Conservation (phyloP, 1,139 yeast genomes). For the Saccharomyces hybrid region DNA sequence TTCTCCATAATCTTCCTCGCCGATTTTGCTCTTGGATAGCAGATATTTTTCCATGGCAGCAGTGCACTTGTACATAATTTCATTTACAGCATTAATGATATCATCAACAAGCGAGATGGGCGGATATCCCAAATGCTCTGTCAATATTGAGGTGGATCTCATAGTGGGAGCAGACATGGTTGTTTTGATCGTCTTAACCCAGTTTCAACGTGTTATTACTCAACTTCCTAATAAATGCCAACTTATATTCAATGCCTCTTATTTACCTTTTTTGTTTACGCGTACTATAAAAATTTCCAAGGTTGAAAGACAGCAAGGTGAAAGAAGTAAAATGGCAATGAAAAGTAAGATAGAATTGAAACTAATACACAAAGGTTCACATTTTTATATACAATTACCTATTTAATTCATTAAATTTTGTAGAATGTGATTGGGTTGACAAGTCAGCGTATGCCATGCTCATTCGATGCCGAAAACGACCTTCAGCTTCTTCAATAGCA, state of each 20-base stretch:
- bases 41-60: slow-evolving; percentile 69
- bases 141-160: slow-evolving; percentile 50
- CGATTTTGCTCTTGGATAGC: slow-evolving; percentile 26
- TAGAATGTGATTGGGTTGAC: neutral
- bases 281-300: neutral
- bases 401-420: neutral
- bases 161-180: slow-evolving; percentile 37
- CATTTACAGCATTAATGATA: slow-evolving; percentile 82
- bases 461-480: slow-evolving; percentile 54
- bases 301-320: neutral
- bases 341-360: neutral
- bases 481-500: slow-evolving; percentile 80
- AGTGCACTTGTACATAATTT: slow-evolving; percentile 74
- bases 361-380: neutral
- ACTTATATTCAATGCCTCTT: neutral
- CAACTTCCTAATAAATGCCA: neutral
- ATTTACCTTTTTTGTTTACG: neutral
- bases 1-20: slow-evolving; percentile 25
- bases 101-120: slow-evolving; percentile 86
- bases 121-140: slow-evolving; percentile 83
- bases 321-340: neutral
- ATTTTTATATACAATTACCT: neutral
- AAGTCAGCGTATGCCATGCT: neutral
- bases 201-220: no score
- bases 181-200: neutral